phyloP scores from a whole-genome alignment of 257 asterid species.

The Primulina huaijiensis region DNA sequence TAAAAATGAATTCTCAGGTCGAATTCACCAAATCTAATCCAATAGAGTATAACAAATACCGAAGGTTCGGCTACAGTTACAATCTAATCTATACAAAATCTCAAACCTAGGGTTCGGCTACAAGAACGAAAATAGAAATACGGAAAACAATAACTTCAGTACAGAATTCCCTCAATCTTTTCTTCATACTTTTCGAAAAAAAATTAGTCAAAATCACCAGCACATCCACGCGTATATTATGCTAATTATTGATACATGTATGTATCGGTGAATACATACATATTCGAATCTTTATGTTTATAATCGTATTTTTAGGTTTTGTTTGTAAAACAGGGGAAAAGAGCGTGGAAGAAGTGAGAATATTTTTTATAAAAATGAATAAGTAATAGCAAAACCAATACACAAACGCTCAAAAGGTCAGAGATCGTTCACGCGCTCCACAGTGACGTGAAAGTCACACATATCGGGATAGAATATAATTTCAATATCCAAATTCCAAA shows the following conservation, averaged over 20 bases:
- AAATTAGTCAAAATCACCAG: background rate
- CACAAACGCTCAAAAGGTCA: background rate
- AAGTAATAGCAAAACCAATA: background rate
- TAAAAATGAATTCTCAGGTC: constrained; percentile 31
- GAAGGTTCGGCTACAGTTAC: constrained; percentile 25
- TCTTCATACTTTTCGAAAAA: constrained; percentile 38
- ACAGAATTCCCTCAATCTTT: constrained; percentile 25
- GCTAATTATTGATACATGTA: background rate
- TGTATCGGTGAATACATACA: background rate
- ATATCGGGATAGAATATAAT: no score
- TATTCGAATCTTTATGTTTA: background rate
- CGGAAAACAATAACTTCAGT: constrained; percentile 29
- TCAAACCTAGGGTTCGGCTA: constrained; percentile 31
- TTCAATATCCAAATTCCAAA: no score
- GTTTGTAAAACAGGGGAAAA: background rate
- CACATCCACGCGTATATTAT: background rate
- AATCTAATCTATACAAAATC: constrained; percentile 33
- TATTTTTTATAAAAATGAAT: no score
- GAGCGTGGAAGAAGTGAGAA: background rate
- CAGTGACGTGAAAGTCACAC: no score
- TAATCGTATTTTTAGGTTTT: background rate
- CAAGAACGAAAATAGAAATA: constrained; percentile 36
- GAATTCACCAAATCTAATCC: constrained; percentile 18
- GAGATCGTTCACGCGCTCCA: background rate
- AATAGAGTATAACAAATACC: constrained; percentile 3